These are phyloP conservation scores for Pterocarpus santalinus DNA, from an alignment of 306 rosid genomes.

Conservation along the genomic window DNA sequence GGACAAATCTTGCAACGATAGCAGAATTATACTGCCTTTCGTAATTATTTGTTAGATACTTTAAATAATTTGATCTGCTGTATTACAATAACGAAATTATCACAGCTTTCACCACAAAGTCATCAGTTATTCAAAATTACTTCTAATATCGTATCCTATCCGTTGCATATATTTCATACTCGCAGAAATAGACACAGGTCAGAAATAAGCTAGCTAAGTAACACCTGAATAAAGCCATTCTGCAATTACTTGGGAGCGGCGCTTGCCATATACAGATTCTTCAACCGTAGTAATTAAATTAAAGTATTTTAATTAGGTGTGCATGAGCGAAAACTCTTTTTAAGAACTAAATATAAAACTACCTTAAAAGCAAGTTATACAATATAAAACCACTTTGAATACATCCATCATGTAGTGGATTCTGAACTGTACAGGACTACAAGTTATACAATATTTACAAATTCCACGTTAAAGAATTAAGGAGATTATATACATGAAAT, in stretches of 20 bases:
- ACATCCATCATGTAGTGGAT: constrained; percentile 27
- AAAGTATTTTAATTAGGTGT: background rate
- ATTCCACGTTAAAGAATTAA: constrained; percentile 51
- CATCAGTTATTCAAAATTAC: background rate
- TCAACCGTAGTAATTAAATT: background rate
- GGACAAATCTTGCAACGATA: background rate
- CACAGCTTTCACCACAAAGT: background rate
- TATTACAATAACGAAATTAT: background rate
- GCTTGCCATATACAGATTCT: background rate
- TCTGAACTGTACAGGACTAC: constrained; percentile 38
- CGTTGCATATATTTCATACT: background rate
- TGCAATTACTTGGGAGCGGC: background rate
- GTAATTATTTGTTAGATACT: background rate
- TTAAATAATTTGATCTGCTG: background rate
- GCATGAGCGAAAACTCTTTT: background rate
- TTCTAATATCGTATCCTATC: background rate
- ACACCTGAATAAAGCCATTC: background rate
- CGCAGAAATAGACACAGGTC: too few species aligned
- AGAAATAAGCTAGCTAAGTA: background rate
- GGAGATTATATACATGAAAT: constrained; percentile 52
- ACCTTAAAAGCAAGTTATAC: background rate
- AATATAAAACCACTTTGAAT: background rate
- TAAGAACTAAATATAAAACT: background rate
- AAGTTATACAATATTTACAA: constrained; percentile 51
- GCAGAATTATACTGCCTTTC: background rate